Percentiles rank a stretch among this genome's conserved stretches.
These are phyloP conservation scores for Onygena corvina DNA, from an alignment of 2,329 filamentous ascomycete species.

Conservation along the genomic window DNA sequence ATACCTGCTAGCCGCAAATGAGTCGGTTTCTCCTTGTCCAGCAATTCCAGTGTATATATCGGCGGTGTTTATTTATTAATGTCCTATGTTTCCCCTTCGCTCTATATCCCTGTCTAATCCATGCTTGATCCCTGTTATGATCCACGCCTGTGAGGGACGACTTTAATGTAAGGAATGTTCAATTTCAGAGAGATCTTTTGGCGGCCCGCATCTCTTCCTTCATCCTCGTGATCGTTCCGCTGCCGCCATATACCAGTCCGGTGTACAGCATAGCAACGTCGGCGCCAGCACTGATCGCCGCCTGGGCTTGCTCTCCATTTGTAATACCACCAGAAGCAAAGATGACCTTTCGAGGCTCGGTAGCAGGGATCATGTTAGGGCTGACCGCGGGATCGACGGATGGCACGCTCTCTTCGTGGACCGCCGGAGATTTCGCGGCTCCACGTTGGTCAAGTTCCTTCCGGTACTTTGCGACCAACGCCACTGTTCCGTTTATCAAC, in stretches of 20 bases:
- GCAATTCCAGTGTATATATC: too few species aligned
- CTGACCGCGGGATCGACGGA: slow-evolving; percentile 16
- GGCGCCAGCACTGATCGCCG: slow-evolving; percentile 76
- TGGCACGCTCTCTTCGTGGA: slow-evolving; percentile 17
- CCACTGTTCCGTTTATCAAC: slow-evolving; percentile 68
- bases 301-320: slow-evolving; percentile 68
- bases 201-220: slow-evolving; percentile 37
- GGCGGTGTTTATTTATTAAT: too few species aligned
- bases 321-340: slow-evolving; percentile 92
- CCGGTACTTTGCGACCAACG: slow-evolving; percentile 69
- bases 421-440: slow-evolving; percentile 9
- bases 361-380: too few species aligned
- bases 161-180: too few species aligned
- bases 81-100: too few species aligned
- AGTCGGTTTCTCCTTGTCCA: too few species aligned
- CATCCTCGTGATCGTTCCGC: slow-evolving; percentile 46
- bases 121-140: too few species aligned
- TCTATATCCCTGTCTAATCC: too few species aligned
- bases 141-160: too few species aligned
- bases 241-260: slow-evolving; percentile 52
- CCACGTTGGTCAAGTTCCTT: slow-evolving; percentile 49
- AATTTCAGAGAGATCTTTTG: slow-evolving; percentile 1
- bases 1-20: too few species aligned
- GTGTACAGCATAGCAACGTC: slow-evolving; percentile 90
- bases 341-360: slow-evolving; percentile 54